Conservation (phyloP, 495 filamentous ascomycete genomes). For the Niebla homalea region DNA sequence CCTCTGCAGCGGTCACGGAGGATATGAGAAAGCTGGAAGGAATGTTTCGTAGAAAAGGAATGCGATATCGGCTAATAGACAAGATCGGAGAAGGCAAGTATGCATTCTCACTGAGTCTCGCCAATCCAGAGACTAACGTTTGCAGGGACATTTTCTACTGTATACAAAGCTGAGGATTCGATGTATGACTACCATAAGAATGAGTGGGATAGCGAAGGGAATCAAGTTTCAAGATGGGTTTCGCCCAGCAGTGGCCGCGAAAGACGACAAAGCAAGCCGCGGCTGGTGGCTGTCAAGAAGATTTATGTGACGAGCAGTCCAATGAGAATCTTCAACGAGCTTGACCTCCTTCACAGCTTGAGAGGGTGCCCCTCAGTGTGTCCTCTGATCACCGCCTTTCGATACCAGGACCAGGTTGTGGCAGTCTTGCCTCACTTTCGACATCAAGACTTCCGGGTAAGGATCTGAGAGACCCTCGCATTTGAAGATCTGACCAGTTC, state of each 20-base stretch:
- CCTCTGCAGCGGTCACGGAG: conserved; percentile 59
- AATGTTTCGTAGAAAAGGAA: conserved; percentile 68
- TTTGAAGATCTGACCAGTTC: conserved; percentile 2
- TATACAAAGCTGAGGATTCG: conserved; percentile 98
- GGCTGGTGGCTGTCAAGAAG: conserved; percentile 94
- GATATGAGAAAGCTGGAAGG: conserved; percentile 80
- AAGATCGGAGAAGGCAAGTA: conserved; percentile 81
- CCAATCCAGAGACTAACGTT: background rate
- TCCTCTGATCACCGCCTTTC: conserved; percentile 90
- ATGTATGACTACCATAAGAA: conserved; percentile 72
- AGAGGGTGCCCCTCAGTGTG: conserved; percentile 72
- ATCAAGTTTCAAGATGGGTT: conserved; percentile 47
- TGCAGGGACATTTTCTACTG: conserved; percentile 87
- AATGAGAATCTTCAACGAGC: conserved; percentile 84
- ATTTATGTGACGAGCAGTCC: conserved; percentile 97
- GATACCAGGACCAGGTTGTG: conserved; percentile 85
- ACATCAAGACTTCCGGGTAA: conserved; percentile 77
- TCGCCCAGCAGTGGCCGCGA: conserved; percentile 33
- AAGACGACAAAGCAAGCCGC: conserved; percentile 31
- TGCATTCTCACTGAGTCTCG: background rate
- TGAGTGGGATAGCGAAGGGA: conserved; percentile 66
- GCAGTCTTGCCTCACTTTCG: conserved; percentile 91
- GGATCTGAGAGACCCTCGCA: background rate
- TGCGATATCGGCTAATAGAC: conserved; percentile 81
- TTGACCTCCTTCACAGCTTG: conserved; percentile 89